Evolutionary conservation across 139 green algal genomes (phyloP).

Genomic region (Chlamydomonas incerta): DNA sequence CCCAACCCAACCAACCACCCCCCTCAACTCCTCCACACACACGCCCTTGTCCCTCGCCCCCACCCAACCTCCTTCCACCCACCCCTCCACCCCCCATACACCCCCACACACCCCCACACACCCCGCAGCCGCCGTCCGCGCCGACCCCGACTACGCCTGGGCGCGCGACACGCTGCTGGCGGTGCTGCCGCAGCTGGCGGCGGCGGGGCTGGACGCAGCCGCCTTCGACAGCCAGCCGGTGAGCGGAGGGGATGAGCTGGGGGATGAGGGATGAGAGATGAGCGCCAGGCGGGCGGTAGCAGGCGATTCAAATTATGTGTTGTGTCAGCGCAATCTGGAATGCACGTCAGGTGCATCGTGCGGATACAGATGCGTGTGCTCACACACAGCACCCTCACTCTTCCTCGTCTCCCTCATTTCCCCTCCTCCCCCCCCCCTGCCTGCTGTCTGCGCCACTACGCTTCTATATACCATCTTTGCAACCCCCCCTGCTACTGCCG

Average conservation of each 20-base stretch:
- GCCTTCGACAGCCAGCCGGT: conserved; percentile 9
- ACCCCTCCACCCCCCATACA: background rate
- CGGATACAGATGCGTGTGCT: too few relatives aligned
- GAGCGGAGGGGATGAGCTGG: background rate
- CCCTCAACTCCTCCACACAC: background rate
- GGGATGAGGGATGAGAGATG: too few relatives aligned
- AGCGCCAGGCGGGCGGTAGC: too few relatives aligned
- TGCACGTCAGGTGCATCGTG: too few relatives aligned
- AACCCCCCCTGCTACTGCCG: background rate
- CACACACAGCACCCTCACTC: background rate
- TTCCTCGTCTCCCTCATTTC: background rate
- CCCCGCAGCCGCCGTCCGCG: background rate
- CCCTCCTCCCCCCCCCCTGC: too few relatives aligned
- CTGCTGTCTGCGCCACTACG: too few relatives aligned
- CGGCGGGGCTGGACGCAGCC: background rate
- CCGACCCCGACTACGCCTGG: conserved; percentile 36
- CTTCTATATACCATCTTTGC: too few relatives aligned
- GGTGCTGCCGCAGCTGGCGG: background rate
- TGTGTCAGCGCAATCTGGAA: too few relatives aligned
- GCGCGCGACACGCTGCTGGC: background rate
- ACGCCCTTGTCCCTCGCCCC: background rate
- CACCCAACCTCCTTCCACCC: too few relatives aligned
- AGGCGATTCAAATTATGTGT: too few relatives aligned
- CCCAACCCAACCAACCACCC: too few relatives aligned
- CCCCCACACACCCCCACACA: background rate